Base-by-base conservation (phyloP, 768 basidiomycete species). In the Russula vinacea region DNA sequence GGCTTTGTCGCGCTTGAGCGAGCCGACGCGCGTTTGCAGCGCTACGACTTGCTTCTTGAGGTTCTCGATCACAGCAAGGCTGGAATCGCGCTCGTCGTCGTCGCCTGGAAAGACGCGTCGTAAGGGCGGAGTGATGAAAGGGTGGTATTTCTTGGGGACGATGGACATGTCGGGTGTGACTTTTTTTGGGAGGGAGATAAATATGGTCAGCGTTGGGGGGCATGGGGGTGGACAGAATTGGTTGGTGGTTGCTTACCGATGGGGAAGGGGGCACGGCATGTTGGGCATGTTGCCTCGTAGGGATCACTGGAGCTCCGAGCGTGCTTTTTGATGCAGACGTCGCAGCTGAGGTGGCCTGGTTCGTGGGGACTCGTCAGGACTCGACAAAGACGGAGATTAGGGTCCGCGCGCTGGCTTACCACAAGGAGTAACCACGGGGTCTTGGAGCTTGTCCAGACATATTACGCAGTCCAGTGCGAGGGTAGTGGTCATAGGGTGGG, bases 371-470 rank as follows among this genome's bases (percentile, higher is more conserved):
- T 9, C 11, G n/a, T 53, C 17, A 56, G 5, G 8, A 32, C 35
- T 35, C 10, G 6, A 35, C 6, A 17, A 6, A 35, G 50, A 24
- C n/a, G 3, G 11, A 2, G 13, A 13, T 16, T 16, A 16, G 33
- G 13, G 37, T 16, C 6, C 13, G 24, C 24, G n/a, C 8, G 32
- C 10, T 24, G 40, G 60, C 65, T 47, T 47, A 63, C 67, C 67
- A 17, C 67, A 66, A 47, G 67, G 67, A 40, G 62, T 66, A 33
- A 50, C 65, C 7, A 68, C 65, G 0, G 67, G 65, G 17, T 66
- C 52, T 11, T 56, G 58, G 52, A 66, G 33, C 40, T 32, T 53
- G 24, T 68, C 67, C 29, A 68, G 55, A 53, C 67, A 68, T 45
- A 68, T 68, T 5, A 65, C 51, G 42, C 67, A 68, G 16, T 60